These are phyloP conservation scores for Nicotiana undulata DNA, from an alignment of 257 asterid genomes.

Conservation along the genomic window DNA sequence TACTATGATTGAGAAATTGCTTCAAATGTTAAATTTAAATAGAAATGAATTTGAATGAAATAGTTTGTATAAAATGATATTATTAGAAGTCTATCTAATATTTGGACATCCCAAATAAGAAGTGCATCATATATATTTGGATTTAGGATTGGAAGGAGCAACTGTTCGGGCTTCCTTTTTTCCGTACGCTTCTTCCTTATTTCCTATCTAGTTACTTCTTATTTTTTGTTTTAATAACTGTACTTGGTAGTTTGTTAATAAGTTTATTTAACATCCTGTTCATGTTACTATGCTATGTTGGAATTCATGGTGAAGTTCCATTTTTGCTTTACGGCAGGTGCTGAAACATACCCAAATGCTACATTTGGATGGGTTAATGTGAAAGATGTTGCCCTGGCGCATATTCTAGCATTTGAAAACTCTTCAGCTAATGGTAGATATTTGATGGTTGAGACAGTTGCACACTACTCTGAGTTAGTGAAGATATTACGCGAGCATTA, in stretches of 20 bases:
- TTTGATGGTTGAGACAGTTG: constrained; percentile 42
- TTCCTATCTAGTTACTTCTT: neutral
- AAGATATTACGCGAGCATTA: constrained; percentile 39
- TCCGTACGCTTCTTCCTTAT: neutral
- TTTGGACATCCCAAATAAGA: neutral
- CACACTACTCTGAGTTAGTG: constrained; percentile 51
- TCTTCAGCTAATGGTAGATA: constrained; percentile 66
- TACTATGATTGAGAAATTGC: neutral
- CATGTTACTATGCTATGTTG: neutral
- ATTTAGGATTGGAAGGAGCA: neutral
- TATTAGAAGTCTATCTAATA: no score
- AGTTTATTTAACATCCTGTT: neutral
- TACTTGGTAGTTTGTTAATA: neutral
- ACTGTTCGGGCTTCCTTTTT: neutral
- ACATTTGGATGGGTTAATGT: constrained; percentile 57
- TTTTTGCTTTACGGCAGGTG: constrained; percentile 32
- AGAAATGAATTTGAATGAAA: neutral
- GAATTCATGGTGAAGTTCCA: neutral
- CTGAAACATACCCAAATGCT: constrained; percentile 45
- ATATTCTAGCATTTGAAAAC: constrained; percentile 58
- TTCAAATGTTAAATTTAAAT: neutral
- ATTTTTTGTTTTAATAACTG: neutral
- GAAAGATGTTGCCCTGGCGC: constrained; percentile 68
- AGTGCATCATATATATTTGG: neutral
- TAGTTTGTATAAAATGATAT: neutral